A percentile compares a stretch with the other conserved stretches of the same genome.
Conservation (phyloP, 2,329 filamentous ascomycete genomes). For the Ophiostoma perfectum region DNA sequence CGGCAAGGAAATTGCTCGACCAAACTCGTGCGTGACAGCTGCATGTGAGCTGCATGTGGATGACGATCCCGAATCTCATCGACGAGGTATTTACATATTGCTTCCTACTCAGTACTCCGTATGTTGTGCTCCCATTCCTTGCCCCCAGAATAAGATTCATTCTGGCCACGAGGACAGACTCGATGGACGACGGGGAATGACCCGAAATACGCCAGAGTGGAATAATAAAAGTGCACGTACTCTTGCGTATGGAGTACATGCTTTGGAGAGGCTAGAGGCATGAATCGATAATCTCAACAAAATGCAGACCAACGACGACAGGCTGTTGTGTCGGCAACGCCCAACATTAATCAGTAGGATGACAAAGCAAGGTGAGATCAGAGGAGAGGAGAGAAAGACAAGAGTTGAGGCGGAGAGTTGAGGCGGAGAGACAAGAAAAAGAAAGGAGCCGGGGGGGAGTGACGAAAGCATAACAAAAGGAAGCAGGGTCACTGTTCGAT, state of each 20-base stretch:
- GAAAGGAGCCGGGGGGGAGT: too few relatives aligned
- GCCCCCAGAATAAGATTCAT: background rate
- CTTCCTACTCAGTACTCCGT: too few relatives aligned
- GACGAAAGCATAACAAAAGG: too few relatives aligned
- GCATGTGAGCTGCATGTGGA: background rate
- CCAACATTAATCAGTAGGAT: background rate
- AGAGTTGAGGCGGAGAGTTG: background rate
- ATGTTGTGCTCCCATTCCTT: too few relatives aligned
- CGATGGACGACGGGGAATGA: constrained; percentile 1
- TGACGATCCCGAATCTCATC: background rate
- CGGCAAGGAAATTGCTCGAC: background rate
- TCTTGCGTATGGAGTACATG: background rate
- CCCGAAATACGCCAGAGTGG: background rate
- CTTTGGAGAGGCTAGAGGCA: background rate
- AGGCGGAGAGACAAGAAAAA: background rate
- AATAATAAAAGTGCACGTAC: background rate
- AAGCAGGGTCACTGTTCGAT: too few relatives aligned
- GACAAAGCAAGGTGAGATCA: background rate
- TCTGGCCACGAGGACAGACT: background rate
- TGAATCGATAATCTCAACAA: background rate
- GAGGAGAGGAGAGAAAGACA: background rate
- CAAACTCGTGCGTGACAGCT: background rate
- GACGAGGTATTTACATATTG: too few relatives aligned
- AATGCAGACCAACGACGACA: background rate
- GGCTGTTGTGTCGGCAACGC: background rate